A percentile compares a stretch with the other conserved stretches of the same genome.
These are phyloP conservation scores for Phycomyces blakesleeanus DNA, from an alignment of 192 early-diverging fungal species.

Conservation along the genomic window DNA sequence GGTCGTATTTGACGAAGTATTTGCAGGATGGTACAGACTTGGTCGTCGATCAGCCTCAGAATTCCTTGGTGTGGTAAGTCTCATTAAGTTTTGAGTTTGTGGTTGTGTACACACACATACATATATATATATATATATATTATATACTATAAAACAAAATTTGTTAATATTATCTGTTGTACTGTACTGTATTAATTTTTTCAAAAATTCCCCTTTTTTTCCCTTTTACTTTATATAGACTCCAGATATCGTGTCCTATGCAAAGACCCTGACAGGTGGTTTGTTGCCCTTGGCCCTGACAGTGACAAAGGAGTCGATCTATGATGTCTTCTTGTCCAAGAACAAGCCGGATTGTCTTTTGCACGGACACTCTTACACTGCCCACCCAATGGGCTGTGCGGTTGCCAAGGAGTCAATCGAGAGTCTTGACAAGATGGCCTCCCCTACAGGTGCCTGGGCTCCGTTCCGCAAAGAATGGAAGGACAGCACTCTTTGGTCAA, in stretches of 20 bases:
- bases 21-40: conserved; percentile 68
- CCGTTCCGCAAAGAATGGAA: conserved; percentile 37
- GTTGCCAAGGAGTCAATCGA: conserved; percentile 60
- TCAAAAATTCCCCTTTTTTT: too few species aligned
- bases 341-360: conserved; percentile 66
- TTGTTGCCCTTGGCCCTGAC: conserved; percentile 68
- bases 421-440: conserved; percentile 42
- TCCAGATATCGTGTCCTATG: conserved; percentile 76
- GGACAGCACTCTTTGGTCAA: conserved; percentile 40
- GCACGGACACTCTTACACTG: conserved; percentile 83
- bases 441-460: conserved; percentile 18
- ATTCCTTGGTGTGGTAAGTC: conserved; percentile 58
- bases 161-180: too few species aligned
- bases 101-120: too few species aligned
- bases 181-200: too few species aligned
- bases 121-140: too few species aligned
- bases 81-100: too few species aligned
- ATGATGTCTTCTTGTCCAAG: conserved; percentile 59
- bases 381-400: conserved; percentile 75
- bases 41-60: conserved; percentile 54
- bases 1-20: conserved; percentile 82
- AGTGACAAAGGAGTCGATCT: conserved; percentile 59
- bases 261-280: conserved; percentile 76
- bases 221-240: too few species aligned
- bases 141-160: too few species aligned